Base-by-base conservation (phyloP, 495 filamentous ascomycete genomes). In the Aspergillus campestris region DNA sequence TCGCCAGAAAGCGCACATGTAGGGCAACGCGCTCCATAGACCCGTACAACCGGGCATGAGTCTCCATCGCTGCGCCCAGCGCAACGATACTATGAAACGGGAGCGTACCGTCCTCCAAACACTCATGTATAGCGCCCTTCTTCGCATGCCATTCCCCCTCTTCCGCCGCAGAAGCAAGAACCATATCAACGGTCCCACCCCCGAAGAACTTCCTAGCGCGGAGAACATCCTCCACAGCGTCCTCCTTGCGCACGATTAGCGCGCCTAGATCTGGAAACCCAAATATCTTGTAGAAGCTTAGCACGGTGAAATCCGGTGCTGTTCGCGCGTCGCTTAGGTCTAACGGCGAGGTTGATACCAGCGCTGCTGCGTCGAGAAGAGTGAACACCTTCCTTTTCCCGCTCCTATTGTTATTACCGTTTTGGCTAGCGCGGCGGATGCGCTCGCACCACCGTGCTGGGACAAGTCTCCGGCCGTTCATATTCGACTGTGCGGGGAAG, bases 211-310 rank as follows among this genome's bases (percentile, higher is more conserved):
- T 76, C 35, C 88, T 78, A 18, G 71, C 67, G 33, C 67, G 61
- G 34, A 95, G 78, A 1, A 84, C 67, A 15, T 66, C 56, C 1
- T 72, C 79, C n/a, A 83, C 74, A 31, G 18, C 18, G 18, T 24
- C 18, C 18, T 72, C 71, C 48, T 88, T 87, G 34, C 84, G 77
- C 7, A 96, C 82, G 42, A 97, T 84, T 59, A 97, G 67, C 4
- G 83, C 91, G 6, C 91, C 91, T 0, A 97, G 66, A 56, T 97
- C 87, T 0, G 91, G 91, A 54, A 95, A 95, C 5, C 91, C 91
- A 60, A 96, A 97, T 15, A 97, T 92, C 63, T 97, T 97, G 64
- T 95, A 94, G 54, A 97, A 89, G 68, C 88, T 94, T 15, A 96
- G 58, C 0, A 86, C 87, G 5, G 82, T 87, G 50, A 95, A 96